Conservation (phyloP, 345 rosid species). For the Gossypium stocksii region DNA sequence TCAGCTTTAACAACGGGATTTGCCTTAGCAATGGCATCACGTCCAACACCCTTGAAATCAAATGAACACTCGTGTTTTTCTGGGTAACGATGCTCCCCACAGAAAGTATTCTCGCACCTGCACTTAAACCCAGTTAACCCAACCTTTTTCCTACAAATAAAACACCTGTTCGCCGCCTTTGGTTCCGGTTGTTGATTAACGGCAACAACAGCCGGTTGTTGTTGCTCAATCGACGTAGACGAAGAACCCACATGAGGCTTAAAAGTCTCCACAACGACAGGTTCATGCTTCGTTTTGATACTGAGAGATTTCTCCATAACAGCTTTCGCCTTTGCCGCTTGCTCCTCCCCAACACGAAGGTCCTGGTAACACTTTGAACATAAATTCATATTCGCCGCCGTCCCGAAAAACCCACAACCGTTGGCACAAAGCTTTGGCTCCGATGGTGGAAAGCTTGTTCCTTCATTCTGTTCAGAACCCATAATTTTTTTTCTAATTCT, state of each 20-base stretch:
- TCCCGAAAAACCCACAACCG: slow-evolving; percentile 82
- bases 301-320: slow-evolving; percentile 57
- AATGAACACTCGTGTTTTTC: slow-evolving; percentile 67
- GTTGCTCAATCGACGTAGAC: background rate
- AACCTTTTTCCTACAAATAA: slow-evolving; percentile 68
- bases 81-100: slow-evolving; percentile 78
- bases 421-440: slow-evolving; percentile 70
- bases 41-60: slow-evolving; percentile 74
- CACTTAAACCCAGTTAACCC: slow-evolving; percentile 75
- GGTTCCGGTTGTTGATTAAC: slow-evolving; percentile 20
- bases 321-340: slow-evolving; percentile 54
- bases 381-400: slow-evolving; percentile 71
- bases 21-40: slow-evolving; percentile 61
- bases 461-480: slow-evolving; percentile 78
- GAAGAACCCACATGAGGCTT: slow-evolving; percentile 13
- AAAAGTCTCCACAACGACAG: slow-evolving; percentile 1
- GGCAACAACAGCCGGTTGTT: background rate
- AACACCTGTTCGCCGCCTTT: slow-evolving; percentile 45
- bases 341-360: slow-evolving; percentile 52
- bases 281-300: slow-evolving; percentile 20
- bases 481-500: slow-evolving; percentile 23
- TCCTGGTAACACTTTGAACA: slow-evolving; percentile 83
- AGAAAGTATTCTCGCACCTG: slow-evolving; percentile 69
- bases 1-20: slow-evolving; percentile 81
- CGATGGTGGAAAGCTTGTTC: slow-evolving; percentile 63